These are phyloP conservation scores for Dipteronia sinensis DNA, from an alignment of 345 rosid species.

Conservation along the genomic window DNA sequence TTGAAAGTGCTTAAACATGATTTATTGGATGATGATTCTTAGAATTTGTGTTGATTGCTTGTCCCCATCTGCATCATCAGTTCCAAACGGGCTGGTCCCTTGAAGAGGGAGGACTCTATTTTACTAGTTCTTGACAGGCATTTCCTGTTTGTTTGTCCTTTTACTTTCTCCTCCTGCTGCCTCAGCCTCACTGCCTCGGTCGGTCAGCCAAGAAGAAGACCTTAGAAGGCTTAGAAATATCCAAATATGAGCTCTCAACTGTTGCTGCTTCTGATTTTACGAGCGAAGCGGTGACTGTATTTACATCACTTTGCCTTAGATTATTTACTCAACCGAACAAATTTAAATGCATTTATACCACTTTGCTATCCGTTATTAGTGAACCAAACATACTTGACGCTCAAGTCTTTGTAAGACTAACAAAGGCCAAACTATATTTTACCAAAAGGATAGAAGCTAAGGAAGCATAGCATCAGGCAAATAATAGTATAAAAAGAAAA, in stretches of 20 bases:
- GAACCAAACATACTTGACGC: too few relatives aligned
- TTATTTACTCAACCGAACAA: not conserved
- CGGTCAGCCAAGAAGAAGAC: constrained; percentile 79
- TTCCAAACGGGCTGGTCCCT: constrained; percentile 51
- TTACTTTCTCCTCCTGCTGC: constrained; percentile 55
- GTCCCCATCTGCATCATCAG: constrained; percentile 68
- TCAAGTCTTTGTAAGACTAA: too few relatives aligned
- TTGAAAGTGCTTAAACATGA: too few relatives aligned
- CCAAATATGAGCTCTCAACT: constrained; percentile 34
- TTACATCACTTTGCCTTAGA: constrained; percentile 31
- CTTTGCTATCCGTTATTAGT: too few relatives aligned
- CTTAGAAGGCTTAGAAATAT: constrained; percentile 43
- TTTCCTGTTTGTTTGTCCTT: constrained; percentile 57
- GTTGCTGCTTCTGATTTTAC: constrained; percentile 55
- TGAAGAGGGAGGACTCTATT: constrained; percentile 44
- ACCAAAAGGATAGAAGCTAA: too few relatives aligned
- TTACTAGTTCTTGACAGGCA: constrained; percentile 66
- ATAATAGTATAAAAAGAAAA: too few relatives aligned
- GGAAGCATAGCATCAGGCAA: too few relatives aligned
- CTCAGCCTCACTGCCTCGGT: constrained; percentile 37
- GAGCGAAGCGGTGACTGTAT: constrained; percentile 13
- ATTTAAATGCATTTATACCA: too few relatives aligned
- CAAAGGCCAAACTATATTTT: too few relatives aligned
- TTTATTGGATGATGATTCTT: too few relatives aligned
- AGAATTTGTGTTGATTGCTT: constrained; percentile 18